Percentiles rank a stretch among this genome's conserved stretches.
These are phyloP conservation scores for Penicillium waksmanii DNA, from an alignment of 495 filamentous ascomycete genomes.

Conservation along the genomic window DNA sequence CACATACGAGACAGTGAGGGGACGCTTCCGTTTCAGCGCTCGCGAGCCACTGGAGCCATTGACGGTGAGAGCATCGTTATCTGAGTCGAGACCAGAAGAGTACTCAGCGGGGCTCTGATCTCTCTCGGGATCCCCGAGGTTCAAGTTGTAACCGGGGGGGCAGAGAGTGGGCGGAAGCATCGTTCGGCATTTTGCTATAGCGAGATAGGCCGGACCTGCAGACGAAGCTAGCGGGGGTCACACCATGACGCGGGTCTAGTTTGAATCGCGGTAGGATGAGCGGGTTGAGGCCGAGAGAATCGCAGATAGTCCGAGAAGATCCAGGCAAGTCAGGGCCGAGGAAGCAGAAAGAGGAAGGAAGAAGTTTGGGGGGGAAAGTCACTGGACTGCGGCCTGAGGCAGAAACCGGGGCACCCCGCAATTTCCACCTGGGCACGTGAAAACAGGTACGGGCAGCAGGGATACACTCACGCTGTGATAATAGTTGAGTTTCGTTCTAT, in stretches of 20 bases:
- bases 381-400: slow-evolving; percentile 30
- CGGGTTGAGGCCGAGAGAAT: slow-evolving; percentile 10
- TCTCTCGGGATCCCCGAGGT: slow-evolving; percentile 27
- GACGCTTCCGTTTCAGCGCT: slow-evolving; percentile 47
- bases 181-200: slow-evolving; percentile 49
- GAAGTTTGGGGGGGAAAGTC: slow-evolving; percentile 16
- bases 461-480: background rate
- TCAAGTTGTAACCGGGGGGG: slow-evolving; percentile 29
- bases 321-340: slow-evolving; percentile 18
- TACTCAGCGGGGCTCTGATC: slow-evolving; percentile 45
- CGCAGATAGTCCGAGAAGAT: slow-evolving; percentile 24
- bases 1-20: slow-evolving; percentile 51
- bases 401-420: slow-evolving; percentile 30
- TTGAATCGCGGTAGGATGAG: slow-evolving; percentile 13
- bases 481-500: too few species aligned
- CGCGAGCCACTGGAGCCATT: slow-evolving; percentile 38
- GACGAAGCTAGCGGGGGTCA: slow-evolving; percentile 29
- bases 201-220: slow-evolving; percentile 29
- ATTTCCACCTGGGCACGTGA: slow-evolving; percentile 24
- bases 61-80: slow-evolving; percentile 34
- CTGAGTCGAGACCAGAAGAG: slow-evolving; percentile 44
- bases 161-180: slow-evolving; percentile 31
- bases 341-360: slow-evolving; percentile 18
- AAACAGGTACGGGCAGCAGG: background rate
- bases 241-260: slow-evolving; percentile 27